A percentile compares a stretch with the other conserved stretches of the same genome.
These are phyloP conservation scores for Tetrahymena borealis DNA, from an alignment of 73 alveolate genomes.

Conservation along the genomic window DNA sequence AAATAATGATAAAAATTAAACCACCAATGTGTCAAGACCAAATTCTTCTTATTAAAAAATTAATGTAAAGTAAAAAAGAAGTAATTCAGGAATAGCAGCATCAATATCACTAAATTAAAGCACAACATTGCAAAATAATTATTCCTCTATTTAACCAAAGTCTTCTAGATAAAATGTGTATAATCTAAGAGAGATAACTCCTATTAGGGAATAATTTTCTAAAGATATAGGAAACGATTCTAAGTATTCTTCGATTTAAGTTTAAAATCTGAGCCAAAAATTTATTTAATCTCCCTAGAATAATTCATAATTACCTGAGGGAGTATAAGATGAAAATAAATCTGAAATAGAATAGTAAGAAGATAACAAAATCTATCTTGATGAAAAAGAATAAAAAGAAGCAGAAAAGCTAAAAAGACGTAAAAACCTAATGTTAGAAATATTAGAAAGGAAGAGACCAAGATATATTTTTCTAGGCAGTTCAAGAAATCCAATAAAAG, in stretches of 20 bases:
- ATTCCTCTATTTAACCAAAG: neutral
- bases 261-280: neutral
- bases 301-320: neutral
- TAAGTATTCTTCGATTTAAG: neutral
- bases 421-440: neutral
- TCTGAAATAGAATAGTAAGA: neutral
- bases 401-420: neutral
- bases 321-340: too few relatives aligned
- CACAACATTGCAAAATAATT: neutral
- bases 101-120: neutral
- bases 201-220: neutral
- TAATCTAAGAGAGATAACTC: neutral
- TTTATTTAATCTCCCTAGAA: neutral
- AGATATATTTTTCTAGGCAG: neutral
- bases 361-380: neutral
- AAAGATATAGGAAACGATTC: neutral
- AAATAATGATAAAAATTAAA: neutral
- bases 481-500: neutral
- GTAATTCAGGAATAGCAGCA: neutral
- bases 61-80: neutral
- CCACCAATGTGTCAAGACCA: neutral
- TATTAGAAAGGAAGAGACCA: neutral
- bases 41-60: neutral
- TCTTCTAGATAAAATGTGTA: neutral
- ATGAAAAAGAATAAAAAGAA: neutral